These are phyloP conservation scores for Fusarium oxysporum DNA, from an alignment of 2,329 filamentous ascomycete species.

Conservation along the genomic window DNA sequence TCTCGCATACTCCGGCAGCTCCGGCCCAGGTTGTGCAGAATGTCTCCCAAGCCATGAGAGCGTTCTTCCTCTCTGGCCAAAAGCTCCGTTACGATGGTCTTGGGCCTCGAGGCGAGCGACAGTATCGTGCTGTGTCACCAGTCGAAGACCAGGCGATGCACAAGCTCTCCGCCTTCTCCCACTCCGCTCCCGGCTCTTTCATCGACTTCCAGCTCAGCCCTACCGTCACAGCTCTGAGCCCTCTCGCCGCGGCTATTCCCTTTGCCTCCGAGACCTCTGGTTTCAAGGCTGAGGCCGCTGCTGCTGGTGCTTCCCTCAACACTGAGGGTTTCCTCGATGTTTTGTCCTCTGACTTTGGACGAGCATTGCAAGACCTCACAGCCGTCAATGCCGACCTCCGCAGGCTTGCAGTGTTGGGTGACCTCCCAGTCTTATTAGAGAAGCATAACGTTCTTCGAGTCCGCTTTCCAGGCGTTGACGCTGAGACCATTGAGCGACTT, in stretches of 20 bases:
- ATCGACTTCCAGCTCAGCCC: slow-evolving; percentile 91
- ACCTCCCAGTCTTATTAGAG: slow-evolving; percentile 83
- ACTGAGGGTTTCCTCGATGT: slow-evolving; percentile 86
- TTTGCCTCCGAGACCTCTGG: slow-evolving; percentile 57
- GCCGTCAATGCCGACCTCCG: slow-evolving; percentile 84
- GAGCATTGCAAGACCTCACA: slow-evolving; percentile 85
- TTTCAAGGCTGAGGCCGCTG: slow-evolving; percentile 53
- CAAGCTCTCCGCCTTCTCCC: slow-evolving; percentile 71
- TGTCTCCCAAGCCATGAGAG: slow-evolving; percentile 91
- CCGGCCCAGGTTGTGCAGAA: slow-evolving; percentile 94
- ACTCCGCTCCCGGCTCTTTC: slow-evolving; percentile 76
- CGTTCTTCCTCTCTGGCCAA: slow-evolving; percentile 91
- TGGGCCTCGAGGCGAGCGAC: slow-evolving; percentile 78
- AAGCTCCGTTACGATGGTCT: slow-evolving; percentile 88
- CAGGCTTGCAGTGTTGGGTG: slow-evolving; percentile 79
- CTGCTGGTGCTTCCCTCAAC: slow-evolving; percentile 74
- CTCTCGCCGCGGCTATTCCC: slow-evolving; percentile 70
- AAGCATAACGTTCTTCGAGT: slow-evolving; percentile 77
- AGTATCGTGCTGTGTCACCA: slow-evolving; percentile 80
- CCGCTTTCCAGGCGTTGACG: slow-evolving; percentile 91
- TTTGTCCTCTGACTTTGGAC: slow-evolving; percentile 88
- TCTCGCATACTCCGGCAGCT: slow-evolving; percentile 86
- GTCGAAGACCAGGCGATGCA: slow-evolving; percentile 78
- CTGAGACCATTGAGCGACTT: slow-evolving; percentile 81
- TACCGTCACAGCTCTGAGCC: slow-evolving; percentile 87